phyloP scores from a whole-genome alignment of 495 filamentous ascomycete species.

The Aspergillus avenaceus region DNA sequence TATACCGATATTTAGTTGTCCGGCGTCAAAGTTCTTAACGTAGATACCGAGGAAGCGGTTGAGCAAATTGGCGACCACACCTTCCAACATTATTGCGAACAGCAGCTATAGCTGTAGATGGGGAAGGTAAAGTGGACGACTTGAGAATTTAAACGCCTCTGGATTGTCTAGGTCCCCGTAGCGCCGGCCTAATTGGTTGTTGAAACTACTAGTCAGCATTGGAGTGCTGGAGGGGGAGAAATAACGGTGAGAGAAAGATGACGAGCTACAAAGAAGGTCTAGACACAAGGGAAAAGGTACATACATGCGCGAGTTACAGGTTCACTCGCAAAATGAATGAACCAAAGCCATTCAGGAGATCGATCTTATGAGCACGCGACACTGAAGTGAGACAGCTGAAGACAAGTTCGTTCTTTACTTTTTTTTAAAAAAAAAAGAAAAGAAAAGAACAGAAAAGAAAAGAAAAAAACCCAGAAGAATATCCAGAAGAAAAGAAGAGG shows the following conservation, averaged over 20 bases:
- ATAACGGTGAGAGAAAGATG: slow-evolving; percentile 1
- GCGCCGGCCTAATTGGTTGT: neutral
- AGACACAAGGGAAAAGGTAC: neutral
- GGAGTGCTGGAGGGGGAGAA: neutral
- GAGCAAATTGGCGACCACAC: slow-evolving; percentile 78
- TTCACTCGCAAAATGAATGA: slow-evolving; percentile 17
- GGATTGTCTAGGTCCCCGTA: neutral
- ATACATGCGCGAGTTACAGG: slow-evolving; percentile 15
- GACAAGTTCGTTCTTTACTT: too few species aligned
- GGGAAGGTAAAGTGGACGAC: slow-evolving; percentile 4
- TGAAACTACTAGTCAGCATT: neutral
- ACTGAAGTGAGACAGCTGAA: slow-evolving; percentile 14
- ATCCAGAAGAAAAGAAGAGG: neutral
- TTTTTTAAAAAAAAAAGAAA: too few species aligned
- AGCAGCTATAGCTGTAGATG: slow-evolving; percentile 35
- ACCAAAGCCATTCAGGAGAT: slow-evolving; percentile 32
- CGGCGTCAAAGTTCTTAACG: slow-evolving; percentile 96
- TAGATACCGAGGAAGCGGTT: slow-evolving; percentile 99
- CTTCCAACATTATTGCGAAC: slow-evolving; percentile 58
- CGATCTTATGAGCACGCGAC: slow-evolving; percentile 27
- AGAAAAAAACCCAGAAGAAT: too few species aligned
- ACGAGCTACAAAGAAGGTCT: too few species aligned
- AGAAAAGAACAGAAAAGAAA: too few species aligned
- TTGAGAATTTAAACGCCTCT: neutral
- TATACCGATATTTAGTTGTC: slow-evolving; percentile 94